phyloP scores from a whole-genome alignment of 257 asterid genomes.

The Ehretia macrophylla region DNA sequence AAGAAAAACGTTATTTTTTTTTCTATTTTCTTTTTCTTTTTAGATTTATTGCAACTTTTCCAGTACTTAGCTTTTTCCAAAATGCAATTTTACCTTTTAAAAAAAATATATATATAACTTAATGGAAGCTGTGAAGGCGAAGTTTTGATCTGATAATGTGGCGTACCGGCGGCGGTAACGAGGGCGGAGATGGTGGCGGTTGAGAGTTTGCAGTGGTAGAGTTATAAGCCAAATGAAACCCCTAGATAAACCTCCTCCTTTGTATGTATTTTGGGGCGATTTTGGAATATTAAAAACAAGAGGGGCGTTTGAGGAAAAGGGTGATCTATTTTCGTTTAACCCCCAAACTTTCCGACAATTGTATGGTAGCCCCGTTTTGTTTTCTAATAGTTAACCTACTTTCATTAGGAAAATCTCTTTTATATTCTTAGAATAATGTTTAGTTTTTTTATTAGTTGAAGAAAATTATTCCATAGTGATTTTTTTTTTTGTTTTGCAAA shows the following conservation, averaged over 20 bases:
- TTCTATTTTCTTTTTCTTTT: too few species aligned
- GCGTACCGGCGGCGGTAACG: not conserved
- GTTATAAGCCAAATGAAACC: not conserved
- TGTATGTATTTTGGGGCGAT: not conserved
- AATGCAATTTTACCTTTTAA: not conserved
- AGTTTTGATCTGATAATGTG: not conserved
- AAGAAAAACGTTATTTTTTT: not conserved
- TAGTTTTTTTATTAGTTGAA: too few species aligned
- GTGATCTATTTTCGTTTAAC: not conserved
- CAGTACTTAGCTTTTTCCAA: too few species aligned
- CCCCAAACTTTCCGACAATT: not conserved
- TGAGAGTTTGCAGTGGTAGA: not conserved
- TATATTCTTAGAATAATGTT: too few species aligned
- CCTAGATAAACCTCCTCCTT: conserved; percentile 8
- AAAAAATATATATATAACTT: too few species aligned
- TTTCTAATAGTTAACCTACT: too few species aligned
- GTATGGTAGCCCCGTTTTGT: not conserved
- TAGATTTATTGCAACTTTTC: too few species aligned
- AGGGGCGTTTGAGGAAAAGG: not conserved
- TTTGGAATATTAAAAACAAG: conserved; percentile 1
- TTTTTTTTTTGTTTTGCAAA: too few species aligned
- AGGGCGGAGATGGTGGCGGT: not conserved
- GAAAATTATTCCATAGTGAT: too few species aligned
- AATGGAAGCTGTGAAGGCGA: not conserved
- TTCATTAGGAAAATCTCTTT: too few species aligned